Percentiles rank a stretch among this genome's conserved stretches.
Evolutionary conservation across 257 asterid species (phyloP).

Genomic region (Linderniella brevidens): DNA sequence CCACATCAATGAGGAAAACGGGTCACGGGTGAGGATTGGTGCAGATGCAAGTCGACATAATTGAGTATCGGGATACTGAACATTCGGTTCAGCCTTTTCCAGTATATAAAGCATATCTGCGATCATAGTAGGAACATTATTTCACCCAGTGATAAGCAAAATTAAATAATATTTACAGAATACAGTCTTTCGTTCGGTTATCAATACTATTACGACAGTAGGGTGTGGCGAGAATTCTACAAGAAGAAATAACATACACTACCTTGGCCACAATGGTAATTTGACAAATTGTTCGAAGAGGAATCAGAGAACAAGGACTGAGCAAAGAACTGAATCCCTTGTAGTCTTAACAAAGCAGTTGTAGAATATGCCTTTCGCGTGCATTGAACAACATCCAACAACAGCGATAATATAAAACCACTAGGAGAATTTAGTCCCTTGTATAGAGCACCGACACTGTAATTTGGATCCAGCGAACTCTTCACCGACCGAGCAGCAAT

Average conservation of each 20-base stretch:
- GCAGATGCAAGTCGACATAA: constrained; percentile 70
- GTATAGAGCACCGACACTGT: constrained; percentile 40
- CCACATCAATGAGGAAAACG: constrained; percentile 97
- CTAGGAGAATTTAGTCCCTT: constrained; percentile 69
- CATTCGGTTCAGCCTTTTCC: constrained; percentile 38
- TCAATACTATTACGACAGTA: no score
- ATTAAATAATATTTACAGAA: no score
- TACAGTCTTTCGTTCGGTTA: no score
- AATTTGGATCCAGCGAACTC: constrained; percentile 50
- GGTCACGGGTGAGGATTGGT: constrained; percentile 67
- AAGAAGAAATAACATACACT: constrained; percentile 24
- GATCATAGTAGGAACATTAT: constrained; percentile 9
- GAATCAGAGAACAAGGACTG: constrained; percentile 40
- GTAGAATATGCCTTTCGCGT: constrained; percentile 31
- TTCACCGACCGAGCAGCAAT: constrained; percentile 72
- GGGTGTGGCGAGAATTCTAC: constrained; percentile 2
- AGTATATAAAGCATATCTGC: constrained; percentile 61
- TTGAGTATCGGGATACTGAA: constrained; percentile 48
- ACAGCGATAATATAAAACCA: constrained; percentile 67
- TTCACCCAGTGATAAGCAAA: no score
- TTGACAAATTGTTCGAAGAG: constrained; percentile 16
- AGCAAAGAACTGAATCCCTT: constrained; percentile 61
- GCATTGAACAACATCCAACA: constrained; percentile 52
- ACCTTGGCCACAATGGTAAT: constrained; percentile 17
- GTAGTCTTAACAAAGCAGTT: constrained; percentile 42